Base-by-base conservation (phyloP, 805 yeast genomes). In the Zygotorulaspora chibaensis region DNA sequence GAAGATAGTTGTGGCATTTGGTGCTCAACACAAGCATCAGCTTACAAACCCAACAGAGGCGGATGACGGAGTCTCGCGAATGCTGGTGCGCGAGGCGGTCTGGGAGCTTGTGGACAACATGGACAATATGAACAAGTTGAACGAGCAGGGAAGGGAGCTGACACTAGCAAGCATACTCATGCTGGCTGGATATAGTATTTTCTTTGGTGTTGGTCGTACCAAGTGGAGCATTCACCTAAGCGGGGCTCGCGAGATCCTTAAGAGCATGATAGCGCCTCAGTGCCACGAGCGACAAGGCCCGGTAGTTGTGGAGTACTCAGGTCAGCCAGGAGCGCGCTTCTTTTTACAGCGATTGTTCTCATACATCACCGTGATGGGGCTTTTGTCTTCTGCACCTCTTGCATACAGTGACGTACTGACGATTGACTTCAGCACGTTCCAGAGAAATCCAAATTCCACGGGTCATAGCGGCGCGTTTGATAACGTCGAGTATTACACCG, bases 291-390 rank as follows among this genome's bases (percentile, higher is more conserved):
- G 9, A 29, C 33, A 50, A 30, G 35, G 12, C 10, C 37, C 43
- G n/a, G 42, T 23, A 37, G 38, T 29, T 18, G 33, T 29, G 15
- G 29, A 54, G 13, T 27, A 29, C 17, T 52, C 53, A 8, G 23
- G 44, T 13, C 57, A 57, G 29, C 34, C 50, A 2, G 55, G 56
- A 35, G 27, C 59, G 4, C 63, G 78, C 0, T 79, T 68, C 49
- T 84, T 84, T 53, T 65, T 84, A 36, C 68, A 76, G 51, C 65
- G 88, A 42, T 82, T 87, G 86, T 83, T 79, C 58, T 79, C 58
- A 0, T 84, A 81, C 56, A 65, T 81, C 27, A 88, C 83, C 55
- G 76, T 81, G 2, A 69, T 83, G 15, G 83, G 86, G 0, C 74
- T 79, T 0, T 65, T 84, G 18, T 76, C 85, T 1, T 73, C 86